These are phyloP conservation scores for Colletotrichum sp. DNA, from an alignment of 2,329 filamentous ascomycete genomes.

Conservation along the genomic window DNA sequence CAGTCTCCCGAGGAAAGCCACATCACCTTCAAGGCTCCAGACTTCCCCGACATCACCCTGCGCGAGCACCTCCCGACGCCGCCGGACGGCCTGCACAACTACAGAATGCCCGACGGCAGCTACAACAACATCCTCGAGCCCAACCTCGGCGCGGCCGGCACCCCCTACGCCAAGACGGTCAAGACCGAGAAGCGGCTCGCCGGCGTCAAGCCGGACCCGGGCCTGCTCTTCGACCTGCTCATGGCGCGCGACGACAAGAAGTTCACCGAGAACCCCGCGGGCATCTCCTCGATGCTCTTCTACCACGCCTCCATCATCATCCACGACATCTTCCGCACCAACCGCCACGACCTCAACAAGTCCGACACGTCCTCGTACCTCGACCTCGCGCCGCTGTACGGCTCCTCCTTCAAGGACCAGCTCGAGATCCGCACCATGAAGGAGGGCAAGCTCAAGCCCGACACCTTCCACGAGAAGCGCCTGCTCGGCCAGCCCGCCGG, in stretches of 20 bases:
- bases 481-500: conserved; percentile 74
- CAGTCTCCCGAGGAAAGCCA: conserved; percentile 25
- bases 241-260: conserved; percentile 56
- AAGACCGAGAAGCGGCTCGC: conserved; percentile 59
- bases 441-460: conserved; percentile 73
- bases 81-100: conserved; percentile 38
- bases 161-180: conserved; percentile 73
- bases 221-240: conserved; percentile 66
- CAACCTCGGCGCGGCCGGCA: conserved; percentile 66
- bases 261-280: conserved; percentile 70
- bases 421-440: conserved; percentile 65
- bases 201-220: conserved; percentile 66
- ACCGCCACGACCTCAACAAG: conserved; percentile 63
- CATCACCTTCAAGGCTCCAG: conserved; percentile 44
- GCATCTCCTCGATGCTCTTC: conserved; percentile 77
- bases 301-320: conserved; percentile 73
- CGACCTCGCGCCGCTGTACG: conserved; percentile 75
- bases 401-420: conserved; percentile 67
- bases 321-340: conserved; percentile 43
- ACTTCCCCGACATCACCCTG: conserved; percentile 34
- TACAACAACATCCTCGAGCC: conserved; percentile 65
- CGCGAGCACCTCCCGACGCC: conserved; percentile 38
- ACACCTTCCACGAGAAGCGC: conserved; percentile 73
- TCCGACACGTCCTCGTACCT: conserved; percentile 76
- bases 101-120: conserved; percentile 41